Evolutionary conservation across 208 protist species (phyloP).

Genomic region (Crithidia bombi): DNA sequence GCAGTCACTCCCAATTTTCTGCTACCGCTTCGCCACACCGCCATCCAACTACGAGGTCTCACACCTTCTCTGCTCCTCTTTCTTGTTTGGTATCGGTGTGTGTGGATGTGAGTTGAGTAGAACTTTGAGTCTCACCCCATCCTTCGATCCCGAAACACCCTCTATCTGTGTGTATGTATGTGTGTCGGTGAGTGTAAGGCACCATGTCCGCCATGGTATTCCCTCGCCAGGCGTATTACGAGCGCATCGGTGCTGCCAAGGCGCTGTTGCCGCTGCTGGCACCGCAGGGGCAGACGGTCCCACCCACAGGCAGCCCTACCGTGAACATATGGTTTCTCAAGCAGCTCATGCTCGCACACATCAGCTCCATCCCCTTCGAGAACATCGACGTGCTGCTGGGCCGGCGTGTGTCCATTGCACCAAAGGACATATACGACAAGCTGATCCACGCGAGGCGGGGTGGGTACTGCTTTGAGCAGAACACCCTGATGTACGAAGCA

Average conservation of each 20-base stretch:
- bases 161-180: too few relatives aligned
- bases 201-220: conserved; percentile 8
- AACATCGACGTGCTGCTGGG: conserved; percentile 20
- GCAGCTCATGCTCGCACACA: conserved; percentile 14
- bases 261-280: conserved; percentile 9
- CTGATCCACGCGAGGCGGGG: conserved; percentile 28
- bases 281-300: not conserved
- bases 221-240: conserved; percentile 19
- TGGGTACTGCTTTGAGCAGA: conserved; percentile 42
- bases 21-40: too few relatives aligned
- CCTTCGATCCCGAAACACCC: not conserved
- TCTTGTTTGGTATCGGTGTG: too few relatives aligned
- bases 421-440: conserved; percentile 20
- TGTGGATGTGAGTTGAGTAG: too few relatives aligned
- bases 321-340: conserved; percentile 14
- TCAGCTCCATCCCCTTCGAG: conserved; percentile 26
- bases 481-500: conserved; percentile 22
- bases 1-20: too few relatives aligned
- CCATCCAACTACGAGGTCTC: too few relatives aligned
- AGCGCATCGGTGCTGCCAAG: conserved; percentile 27
- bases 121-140: not conserved
- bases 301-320: not conserved
- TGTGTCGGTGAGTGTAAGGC: too few relatives aligned
- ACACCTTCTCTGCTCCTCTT: too few relatives aligned
- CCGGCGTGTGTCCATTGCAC: conserved; percentile 25